These are phyloP conservation scores for Paraurostyla sp. DNA, from an alignment of 73 alveolate species.

Conservation along the genomic window DNA sequence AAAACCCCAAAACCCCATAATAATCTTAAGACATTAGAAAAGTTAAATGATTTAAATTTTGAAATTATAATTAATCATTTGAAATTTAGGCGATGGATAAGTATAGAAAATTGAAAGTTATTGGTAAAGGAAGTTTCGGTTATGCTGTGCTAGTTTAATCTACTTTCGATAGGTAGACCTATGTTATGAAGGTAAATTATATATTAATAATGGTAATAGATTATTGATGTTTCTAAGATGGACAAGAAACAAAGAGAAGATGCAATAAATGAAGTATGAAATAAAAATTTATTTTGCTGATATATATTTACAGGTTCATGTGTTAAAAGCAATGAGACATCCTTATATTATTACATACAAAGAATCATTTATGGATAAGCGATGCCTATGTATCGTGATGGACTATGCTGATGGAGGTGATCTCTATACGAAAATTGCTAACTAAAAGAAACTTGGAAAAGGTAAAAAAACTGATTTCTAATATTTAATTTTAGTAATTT, in stretches of 20 bases:
- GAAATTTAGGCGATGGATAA: too few relatives aligned
- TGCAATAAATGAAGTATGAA: slow-evolving; percentile 88
- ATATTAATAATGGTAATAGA: not conserved
- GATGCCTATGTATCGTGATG: slow-evolving; percentile 87
- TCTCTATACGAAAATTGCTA: slow-evolving; percentile 93
- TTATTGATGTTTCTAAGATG: slow-evolving; percentile 80
- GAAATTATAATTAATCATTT: too few relatives aligned
- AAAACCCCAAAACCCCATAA: too few relatives aligned
- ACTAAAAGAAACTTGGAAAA: slow-evolving; percentile 70
- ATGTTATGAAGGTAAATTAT: slow-evolving; percentile 76
- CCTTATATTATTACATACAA: slow-evolving; percentile 94
- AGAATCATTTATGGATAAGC: slow-evolving; percentile 93
- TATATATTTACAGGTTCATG: slow-evolving; percentile 64
- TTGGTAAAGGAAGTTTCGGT: slow-evolving; percentile 79
- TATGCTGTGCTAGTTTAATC: slow-evolving; percentile 75
- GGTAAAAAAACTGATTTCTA: not conserved
- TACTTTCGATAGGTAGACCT: slow-evolving; percentile 69
- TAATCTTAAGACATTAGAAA: too few relatives aligned
- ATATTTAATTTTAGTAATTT: slow-evolving; percentile 8
- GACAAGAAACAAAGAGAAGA: slow-evolving; percentile 93
- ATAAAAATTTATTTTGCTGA: not conserved
- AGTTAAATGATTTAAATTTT: too few relatives aligned
- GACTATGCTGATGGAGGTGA: slow-evolving; percentile 99
- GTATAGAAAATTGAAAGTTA: slow-evolving; percentile 71
- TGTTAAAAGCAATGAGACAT: slow-evolving; percentile 92